Evolutionary conservation across 805 yeast species (phyloP), one percentile per base, ranked within the genome.

Genomic region (Blastobotrys parvus): DNA sequence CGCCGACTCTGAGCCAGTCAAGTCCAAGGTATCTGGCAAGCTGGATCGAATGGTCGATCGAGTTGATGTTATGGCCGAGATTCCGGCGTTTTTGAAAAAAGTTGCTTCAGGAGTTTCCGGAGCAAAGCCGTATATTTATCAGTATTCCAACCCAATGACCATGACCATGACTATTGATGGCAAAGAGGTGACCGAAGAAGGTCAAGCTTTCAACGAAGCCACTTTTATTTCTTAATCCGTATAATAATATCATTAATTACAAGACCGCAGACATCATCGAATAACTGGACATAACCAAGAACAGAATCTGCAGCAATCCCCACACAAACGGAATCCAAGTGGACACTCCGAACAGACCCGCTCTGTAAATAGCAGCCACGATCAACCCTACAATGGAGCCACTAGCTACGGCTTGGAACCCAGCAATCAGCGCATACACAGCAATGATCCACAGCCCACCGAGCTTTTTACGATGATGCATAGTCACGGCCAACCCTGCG

Each of bases 31-130:
- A 4, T 59, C 55, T 33, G 96, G 95, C 48, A 66, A 71, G 18
- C 71, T 90, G 52, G 60, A 61, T 15, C 68, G 71, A 37, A 65
- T 85, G 47, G 78, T 86, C 41, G 97, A 87, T 68, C 79, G 97
- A 60, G 89, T 92, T 45, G 98, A 92, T 65, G 97, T 92, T 46
- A 88, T 92, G 97, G 85, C 88, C 41, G 97, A 92, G 67, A 81
- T 92, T 46, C 98, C 98, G 21, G 80, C 77, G 50, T 88, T 92
- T 64, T 94, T 92, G 53, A 92, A 90, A 68, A 83, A 80, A 55
- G 83, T 92, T 46, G 97, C 86, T 37, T 78, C 89, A 49, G 95
- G 95, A 45, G 94, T 90, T 43, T 92, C 92, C 13, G 98, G 97
- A 40, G 81, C 97, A 21, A 85, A 82, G 61, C 98, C 98, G n/a